These are phyloP conservation scores for Amyloporia xantha DNA, from an alignment of 768 basidiomycete species.

Conservation along the genomic window DNA sequence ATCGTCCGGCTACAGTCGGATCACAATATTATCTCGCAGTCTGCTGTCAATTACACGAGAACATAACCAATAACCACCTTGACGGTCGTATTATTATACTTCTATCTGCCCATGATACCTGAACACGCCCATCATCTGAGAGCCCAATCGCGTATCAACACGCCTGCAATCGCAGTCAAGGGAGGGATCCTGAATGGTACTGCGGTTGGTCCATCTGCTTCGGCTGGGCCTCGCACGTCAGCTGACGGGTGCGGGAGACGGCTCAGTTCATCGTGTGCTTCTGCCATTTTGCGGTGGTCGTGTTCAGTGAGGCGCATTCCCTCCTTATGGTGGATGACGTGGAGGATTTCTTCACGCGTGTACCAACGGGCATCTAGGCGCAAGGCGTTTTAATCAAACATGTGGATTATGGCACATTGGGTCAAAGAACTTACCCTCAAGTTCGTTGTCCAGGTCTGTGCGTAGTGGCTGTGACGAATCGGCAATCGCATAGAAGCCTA, in stretches of 20 bases:
- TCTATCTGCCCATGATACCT: too few species aligned
- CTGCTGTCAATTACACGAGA: too few species aligned
- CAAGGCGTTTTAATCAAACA: not conserved
- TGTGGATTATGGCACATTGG: not conserved
- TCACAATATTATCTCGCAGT: too few species aligned
- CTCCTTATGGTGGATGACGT: constrained; percentile 49
- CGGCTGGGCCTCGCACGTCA: constrained; percentile 17
- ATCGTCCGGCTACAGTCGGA: too few species aligned
- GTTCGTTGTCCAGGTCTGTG: constrained; percentile 87
- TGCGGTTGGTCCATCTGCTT: constrained; percentile 20
- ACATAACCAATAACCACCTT: too few species aligned
- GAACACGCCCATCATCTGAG: too few species aligned
- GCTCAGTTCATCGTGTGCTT: constrained; percentile 12
- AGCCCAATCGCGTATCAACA: constrained; percentile 81
- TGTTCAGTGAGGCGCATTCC: constrained; percentile 42
- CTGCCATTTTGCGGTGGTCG: constrained; percentile 47
- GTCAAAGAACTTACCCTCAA: constrained; percentile 55
- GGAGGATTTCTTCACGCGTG: constrained; percentile 62
- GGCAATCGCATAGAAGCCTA: constrained; percentile 80
- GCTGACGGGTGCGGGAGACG: constrained; percentile 13
- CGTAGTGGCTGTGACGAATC: constrained; percentile 71
- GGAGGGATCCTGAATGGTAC: constrained; percentile 73
- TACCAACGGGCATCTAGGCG: constrained; percentile 93
- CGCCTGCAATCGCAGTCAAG: constrained; percentile 73
- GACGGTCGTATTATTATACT: too few species aligned